Percentiles rank a stretch among this genome's conserved stretches.
phyloP scores from a whole-genome alignment of 1,139 yeast genomes.

The Yamadazyma taylorii region DNA sequence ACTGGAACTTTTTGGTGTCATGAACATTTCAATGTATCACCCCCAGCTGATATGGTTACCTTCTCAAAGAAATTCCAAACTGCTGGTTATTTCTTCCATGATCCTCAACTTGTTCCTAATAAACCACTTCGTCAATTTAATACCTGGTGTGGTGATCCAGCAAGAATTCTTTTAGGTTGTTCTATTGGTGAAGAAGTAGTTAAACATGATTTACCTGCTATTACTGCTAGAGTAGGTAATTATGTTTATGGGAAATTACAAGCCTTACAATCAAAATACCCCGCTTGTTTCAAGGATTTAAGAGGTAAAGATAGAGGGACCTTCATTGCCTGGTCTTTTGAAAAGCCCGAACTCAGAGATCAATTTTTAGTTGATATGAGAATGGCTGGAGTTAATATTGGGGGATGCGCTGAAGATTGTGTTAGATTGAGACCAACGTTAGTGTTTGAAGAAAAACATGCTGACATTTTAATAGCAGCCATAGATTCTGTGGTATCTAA shows the following conservation, averaged over 20 bases:
- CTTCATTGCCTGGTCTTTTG: constrained; percentile 74
- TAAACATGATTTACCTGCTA: constrained; percentile 50
- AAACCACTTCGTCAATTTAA: constrained; percentile 74
- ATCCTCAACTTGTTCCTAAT: constrained; percentile 60
- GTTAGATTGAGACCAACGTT: constrained; percentile 73
- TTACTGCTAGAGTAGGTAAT: constrained; percentile 58
- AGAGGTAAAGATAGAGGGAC: constrained; percentile 72
- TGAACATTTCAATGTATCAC: constrained; percentile 63
- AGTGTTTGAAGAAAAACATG: constrained; percentile 66
- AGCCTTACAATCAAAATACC: constrained; percentile 42
- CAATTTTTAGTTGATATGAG: constrained; percentile 50
- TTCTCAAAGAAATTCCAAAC: constrained; percentile 79
- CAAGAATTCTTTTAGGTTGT: constrained; percentile 62
- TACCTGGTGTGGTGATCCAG: constrained; percentile 86
- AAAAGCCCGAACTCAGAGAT: constrained; percentile 48
- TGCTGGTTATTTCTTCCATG: constrained; percentile 74
- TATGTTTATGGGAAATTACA: constrained; percentile 53
- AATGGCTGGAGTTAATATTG: constrained; percentile 62
- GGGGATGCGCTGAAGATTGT: constrained; percentile 68
- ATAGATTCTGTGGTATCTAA: constrained; percentile 49
- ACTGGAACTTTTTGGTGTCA: constrained; percentile 75
- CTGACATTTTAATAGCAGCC: constrained; percentile 55
- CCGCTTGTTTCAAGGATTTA: constrained; percentile 48
- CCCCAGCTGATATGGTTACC: constrained; percentile 72
- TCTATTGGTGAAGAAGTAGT: constrained; percentile 61